Conservation (phyloP, 306 rosid species). For the Aeschynomene evenia region DNA sequence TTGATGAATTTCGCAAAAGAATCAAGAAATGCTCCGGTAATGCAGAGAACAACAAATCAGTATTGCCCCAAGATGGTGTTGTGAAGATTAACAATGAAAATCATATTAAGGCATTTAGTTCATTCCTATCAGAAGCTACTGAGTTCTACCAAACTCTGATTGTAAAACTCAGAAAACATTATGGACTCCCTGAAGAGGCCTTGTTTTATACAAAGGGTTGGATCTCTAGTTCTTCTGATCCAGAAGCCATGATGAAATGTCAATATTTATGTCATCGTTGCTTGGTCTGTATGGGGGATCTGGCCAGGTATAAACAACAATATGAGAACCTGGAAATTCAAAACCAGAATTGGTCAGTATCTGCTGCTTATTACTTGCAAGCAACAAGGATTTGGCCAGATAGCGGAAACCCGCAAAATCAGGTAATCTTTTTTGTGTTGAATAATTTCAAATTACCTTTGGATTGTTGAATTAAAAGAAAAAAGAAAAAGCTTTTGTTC, state of each 20-base stretch:
- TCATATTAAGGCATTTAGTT: slow-evolving; percentile 40
- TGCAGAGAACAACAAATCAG: slow-evolving; percentile 37
- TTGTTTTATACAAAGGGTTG: slow-evolving; percentile 28
- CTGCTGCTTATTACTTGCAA: slow-evolving; percentile 51
- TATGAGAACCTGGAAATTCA: slow-evolving; percentile 46
- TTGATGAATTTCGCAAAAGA: slow-evolving; percentile 69
- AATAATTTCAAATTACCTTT: background rate
- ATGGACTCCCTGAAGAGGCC: slow-evolving; percentile 45
- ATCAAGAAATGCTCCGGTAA: slow-evolving; percentile 44
- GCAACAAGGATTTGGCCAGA: background rate
- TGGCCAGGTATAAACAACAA: slow-evolving; percentile 65
- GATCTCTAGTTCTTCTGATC: slow-evolving; percentile 31
- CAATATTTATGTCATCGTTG: slow-evolving; percentile 36
- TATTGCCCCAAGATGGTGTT: slow-evolving; percentile 3
- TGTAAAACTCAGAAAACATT: slow-evolving; percentile 43
- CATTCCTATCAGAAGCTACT: background rate
- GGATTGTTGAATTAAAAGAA: background rate
- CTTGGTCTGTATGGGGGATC: slow-evolving; percentile 76
- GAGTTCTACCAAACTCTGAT: slow-evolving; percentile 52
- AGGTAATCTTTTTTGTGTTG: background rate
- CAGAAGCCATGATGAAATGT: slow-evolving; percentile 42
- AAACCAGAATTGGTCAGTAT: slow-evolving; percentile 55
- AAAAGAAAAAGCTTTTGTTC: background rate
- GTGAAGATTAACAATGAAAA: slow-evolving; percentile 27
- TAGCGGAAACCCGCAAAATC: background rate